Percentiles rank a stretch among this genome's conserved stretches.
Conservation (phyloP, 208 protist genomes). For the Trypanosoma brucei region DNA sequence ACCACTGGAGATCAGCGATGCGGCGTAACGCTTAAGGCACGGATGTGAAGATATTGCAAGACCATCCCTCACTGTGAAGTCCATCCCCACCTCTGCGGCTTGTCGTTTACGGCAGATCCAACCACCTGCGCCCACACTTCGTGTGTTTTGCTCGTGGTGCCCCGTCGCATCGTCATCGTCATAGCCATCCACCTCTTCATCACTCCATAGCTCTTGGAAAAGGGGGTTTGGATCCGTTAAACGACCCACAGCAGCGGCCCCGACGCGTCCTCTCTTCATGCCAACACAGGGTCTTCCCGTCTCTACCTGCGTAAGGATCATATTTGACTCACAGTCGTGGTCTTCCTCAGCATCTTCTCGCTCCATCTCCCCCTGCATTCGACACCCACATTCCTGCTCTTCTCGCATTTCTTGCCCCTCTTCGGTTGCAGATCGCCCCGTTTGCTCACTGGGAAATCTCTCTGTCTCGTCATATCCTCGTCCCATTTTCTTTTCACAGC, state of each 20-base stretch:
- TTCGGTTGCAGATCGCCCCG: too few species aligned
- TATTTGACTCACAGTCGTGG: not conserved
- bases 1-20: not conserved
- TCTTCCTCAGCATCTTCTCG: not conserved
- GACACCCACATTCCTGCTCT: not conserved
- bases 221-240: slow-evolving; percentile 53
- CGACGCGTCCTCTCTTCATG: slow-evolving; percentile 12
- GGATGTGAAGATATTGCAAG: slow-evolving; percentile 33
- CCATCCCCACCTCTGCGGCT: not conserved
- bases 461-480: too few species aligned
- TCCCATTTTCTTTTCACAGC: too few species aligned
- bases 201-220: slow-evolving; percentile 31
- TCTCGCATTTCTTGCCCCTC: too few species aligned
- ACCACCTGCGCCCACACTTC: slow-evolving; percentile 24
- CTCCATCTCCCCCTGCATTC: not conserved
- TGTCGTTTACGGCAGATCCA: slow-evolving; percentile 34
- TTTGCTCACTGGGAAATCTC: too few species aligned
- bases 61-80: not conserved
- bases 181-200: slow-evolving; percentile 1
- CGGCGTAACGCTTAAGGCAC: slow-evolving; percentile 28
- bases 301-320: not conserved
- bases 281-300: not conserved
- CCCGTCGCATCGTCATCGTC: not conserved
- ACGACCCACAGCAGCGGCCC: slow-evolving; percentile 20
- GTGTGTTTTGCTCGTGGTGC: slow-evolving; percentile 3